Evolutionary conservation across 1,139 yeast species (phyloP), one percentile per base, ranked within the genome.

Genomic region (Citeromyces siamensis): DNA sequence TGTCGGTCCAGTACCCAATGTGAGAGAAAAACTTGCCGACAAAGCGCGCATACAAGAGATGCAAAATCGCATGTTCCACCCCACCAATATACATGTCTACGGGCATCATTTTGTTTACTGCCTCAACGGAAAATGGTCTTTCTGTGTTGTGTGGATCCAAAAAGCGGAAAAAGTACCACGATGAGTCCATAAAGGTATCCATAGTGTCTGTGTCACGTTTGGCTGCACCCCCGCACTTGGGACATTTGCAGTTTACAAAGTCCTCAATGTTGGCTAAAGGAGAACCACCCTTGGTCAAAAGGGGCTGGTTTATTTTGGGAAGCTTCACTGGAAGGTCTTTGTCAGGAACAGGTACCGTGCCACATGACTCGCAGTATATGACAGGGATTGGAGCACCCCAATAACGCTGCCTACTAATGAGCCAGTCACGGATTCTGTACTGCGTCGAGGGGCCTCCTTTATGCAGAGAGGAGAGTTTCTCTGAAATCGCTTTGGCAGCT

Each of bases 361-460:
- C 98, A 64, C 98, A 90, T 4, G 57, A 47, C 6, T 68, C 68
- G 59, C 98, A 90, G 48, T 90, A 94, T 18, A 90, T 64, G 27
- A 90, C 84, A 2, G 98, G 98, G 40, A 90, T 90, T 3, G 98
- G 98, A 0, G 97, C 94, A 20, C 98, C 98, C 98, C 98, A 90
- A 54, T 82, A 90, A 41, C 98, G 63, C 58, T 90, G 98, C 49
- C 98, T 72, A 51, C 94, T 79, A 33, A 90, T 81, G 27, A 90
- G 66, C 98, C 98, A 90, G 52, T 90, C 98, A 46, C 95, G 67
- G 23, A 90, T 61, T 47, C 76, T 70, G 50, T 67, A 79, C 42
- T 78, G 80, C 0, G 68, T 67, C 2, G 71, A 63, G 5, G 49
- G 44, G 1, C 56, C 46, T 0, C 90, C 96, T 2, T 56, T 40